Base-by-base conservation (phyloP, 2,329 filamentous ascomycete genomes). In the Colletotrichum echinochloae region DNA sequence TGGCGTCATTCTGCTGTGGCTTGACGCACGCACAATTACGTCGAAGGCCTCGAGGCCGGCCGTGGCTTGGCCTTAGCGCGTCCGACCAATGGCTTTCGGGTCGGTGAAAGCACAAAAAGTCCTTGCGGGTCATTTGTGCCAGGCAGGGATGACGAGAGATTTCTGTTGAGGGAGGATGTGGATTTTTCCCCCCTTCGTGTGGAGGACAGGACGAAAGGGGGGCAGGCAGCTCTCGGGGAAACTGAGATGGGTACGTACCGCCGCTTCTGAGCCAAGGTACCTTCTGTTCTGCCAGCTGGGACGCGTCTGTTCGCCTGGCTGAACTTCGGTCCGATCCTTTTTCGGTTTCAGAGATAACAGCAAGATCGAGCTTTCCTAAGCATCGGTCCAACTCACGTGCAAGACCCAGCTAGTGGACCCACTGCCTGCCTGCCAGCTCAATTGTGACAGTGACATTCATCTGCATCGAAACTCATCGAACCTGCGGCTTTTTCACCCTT, bases 131-230 rank as follows among this genome's bases (percentile, higher is more conserved):
- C 66, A 66, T 55, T 66, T 66, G 48, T 51, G 62, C 46, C 56
- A 55, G 62, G 56, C 66, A 70, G 66, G 66, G 62, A 61, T 70
- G 39, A 37, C 66, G 62, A 66, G 62, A 66, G 62, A 66, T 51
- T 70, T 70, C 62, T 70, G 66, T 70, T 70, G 66, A n/a, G 56
- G 65, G 63, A 70, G 55, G 26, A 70, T 60, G 66, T 66, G 66
- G 66, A 28, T 61, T 49, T 28, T 49, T 41, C n/a, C n/a, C n/a
- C n/a, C n/a, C n/a, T n/a, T n/a, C n/a, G n/a, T n/a, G n/a, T n/a
- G n/a, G n/a, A n/a, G n/a, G n/a, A n/a, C n/a, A n/a, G n/a, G n/a
- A n/a, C n/a, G n/a, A n/a, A n/a, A n/a, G n/a, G n/a, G n/a, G n/a
- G n/a, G n/a, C n/a, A n/a, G n/a, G n/a, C n/a, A n/a, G n/a, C n/a